Percentiles rank a stretch among this genome's conserved stretches.
Conservation (phyloP, 305 asterid species). For the Rubia balearica region DNA sequence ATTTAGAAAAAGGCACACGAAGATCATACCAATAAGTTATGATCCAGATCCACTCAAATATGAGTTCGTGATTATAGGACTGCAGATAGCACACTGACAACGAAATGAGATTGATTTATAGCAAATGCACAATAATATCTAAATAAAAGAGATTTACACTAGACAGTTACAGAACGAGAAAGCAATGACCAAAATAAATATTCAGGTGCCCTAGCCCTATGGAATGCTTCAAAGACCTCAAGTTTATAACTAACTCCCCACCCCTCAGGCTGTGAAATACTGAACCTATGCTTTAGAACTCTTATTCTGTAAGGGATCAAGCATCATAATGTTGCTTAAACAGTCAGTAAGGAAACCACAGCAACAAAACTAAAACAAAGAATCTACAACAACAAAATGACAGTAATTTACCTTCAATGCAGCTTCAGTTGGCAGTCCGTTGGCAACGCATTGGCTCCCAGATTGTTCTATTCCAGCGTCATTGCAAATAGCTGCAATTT, state of each 20-base stretch:
- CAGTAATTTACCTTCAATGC: conserved; percentile 64
- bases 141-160: neutral
- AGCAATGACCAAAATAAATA: neutral
- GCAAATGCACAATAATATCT: neutral
- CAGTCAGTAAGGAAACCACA: neutral
- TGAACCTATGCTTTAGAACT: neutral
- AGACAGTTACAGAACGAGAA: neutral
- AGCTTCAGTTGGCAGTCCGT: conserved; percentile 86
- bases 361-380: neutral
- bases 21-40: conserved; percentile 15
- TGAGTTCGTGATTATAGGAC: neutral
- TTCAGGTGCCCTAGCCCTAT: neutral
- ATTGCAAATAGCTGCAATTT: conserved; percentile 80
- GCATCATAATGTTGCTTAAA: neutral
- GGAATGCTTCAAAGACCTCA: neutral
- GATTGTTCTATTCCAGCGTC: conserved; percentile 77
- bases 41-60: conserved; percentile 6
- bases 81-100: neutral
- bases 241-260: neutral
- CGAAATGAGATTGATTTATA: neutral
- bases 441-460: conserved; percentile 55
- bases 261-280: too few species aligned
- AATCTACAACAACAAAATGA: conserved; percentile 1
- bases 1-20: conserved; percentile 12
- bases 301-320: neutral